Evolutionary conservation across 1,284 basidiomycete species (phyloP), one percentile per base, ranked within the genome.

Genomic region (Boletus smithii): DNA sequence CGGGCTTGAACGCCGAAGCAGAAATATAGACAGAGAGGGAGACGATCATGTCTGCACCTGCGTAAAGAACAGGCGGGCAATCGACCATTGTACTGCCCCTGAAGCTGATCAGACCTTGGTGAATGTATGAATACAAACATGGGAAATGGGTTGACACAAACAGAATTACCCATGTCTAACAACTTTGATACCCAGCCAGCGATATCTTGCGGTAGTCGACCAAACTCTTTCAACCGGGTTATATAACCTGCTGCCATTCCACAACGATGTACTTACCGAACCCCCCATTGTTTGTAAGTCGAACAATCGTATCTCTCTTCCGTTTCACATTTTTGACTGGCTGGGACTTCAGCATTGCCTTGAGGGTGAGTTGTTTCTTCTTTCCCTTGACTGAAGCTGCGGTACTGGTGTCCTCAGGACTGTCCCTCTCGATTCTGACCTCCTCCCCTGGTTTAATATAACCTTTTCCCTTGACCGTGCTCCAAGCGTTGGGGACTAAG

Each of bases 401-500:
- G 16, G 40, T 22, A 23, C 42, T 50, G 7, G 53, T 41, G 14
- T 73, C 69, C 5, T 73, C 68, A 6, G 66, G 67, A 31, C 70
- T 66, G 43, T 87, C 83, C 39, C 84, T 70, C 55, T 79, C 75
- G 11, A 89, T 70, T 27, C 59, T 58, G 27, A 89, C 70, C 20
- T 71, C 63, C n/a, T 89, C 86, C n/a, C 80, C 80, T 16, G 68
- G 53, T 46, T 81, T 81, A 36, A 86, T 70, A 53, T 87, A 87
- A 3, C 83, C 81, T 53, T 76, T 79, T 2, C 85, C 86, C 45
- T 78, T 83, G n/a, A 77, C 81, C 17, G 83, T 90, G 53, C 83
- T 85, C 85, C 85, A 90, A 8, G 85, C 87, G 56, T 85, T 84
- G n/a, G 76, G 73, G n/a, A 89, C 74, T 9, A 88, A 54, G 48